Base-by-base conservation (phyloP, 1,284 basidiomycete species). In the Somion occarium region DNA sequence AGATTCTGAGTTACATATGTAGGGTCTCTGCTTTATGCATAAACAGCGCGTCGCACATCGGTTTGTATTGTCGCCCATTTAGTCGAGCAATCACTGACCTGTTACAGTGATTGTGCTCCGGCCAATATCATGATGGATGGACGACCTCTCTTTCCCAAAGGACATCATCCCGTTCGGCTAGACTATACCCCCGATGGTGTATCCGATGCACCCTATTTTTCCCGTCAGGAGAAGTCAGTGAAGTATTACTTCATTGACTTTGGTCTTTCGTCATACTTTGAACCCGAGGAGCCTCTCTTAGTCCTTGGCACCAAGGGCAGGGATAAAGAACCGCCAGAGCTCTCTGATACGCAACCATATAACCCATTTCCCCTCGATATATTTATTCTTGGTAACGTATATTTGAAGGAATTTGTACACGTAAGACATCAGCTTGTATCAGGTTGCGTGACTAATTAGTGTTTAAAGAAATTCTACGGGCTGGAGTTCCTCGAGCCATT, bases 21-120 rank as follows among this genome's bases (percentile, higher is more conserved):
- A 74, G 72, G 72, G 71, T 3, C 41, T 75, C 0, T 59, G 61
- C 46, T 74, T 69, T 48, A 65, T 75, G 59, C 74, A 75, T 52
- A 22, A 64, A 3, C 56, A 69, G 18, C 56, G 65, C 34, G 60
- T 74, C n/a, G 71, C 68, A 1, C 73, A 75, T 56, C 56, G 71
- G 73, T 70, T 49, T 3, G 59, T 56, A 38, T 5, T 22, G 18
- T 15, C 23, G 5, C 22, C 19, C 46, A 9, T 23, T 7, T 19
- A 5, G 9, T 43, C 22, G 11, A 23, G 11, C 24, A 23, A 20
- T 23, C 24, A 45, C 22, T 47, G 30, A 47, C n/a, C n/a, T 23
- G 12, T 9, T 38, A 2, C 26, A 56, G 55, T 15, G 57, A 58
- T 39, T 49, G 45, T 39, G 20, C 48, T 4, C 7, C 41, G 5